These are phyloP conservation scores for Aspergillus oerlinghausenensis DNA, from an alignment of 2,329 filamentous ascomycete species.

Conservation along the genomic window DNA sequence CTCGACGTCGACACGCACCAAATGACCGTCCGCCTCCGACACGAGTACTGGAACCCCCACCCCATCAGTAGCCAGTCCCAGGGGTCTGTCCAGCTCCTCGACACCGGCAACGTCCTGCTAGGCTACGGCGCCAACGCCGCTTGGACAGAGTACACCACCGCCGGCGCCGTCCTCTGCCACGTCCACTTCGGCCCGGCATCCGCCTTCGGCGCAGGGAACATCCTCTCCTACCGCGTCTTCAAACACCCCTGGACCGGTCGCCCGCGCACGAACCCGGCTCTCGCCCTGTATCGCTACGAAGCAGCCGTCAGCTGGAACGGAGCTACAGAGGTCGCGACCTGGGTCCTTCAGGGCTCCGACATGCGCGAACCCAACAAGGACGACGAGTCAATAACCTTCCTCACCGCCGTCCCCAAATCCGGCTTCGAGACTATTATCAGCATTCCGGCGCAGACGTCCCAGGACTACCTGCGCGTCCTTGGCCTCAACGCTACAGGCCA, in stretches of 20 bases:
- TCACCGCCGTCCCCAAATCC: constrained; percentile 19
- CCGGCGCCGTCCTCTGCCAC: constrained; percentile 48
- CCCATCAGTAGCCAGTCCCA: constrained; percentile 40
- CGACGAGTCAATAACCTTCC: constrained; percentile 10
- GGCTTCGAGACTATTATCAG: constrained; percentile 27
- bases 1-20: constrained; percentile 37
- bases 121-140: constrained; percentile 49
- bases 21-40: constrained; percentile 42
- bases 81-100: constrained; percentile 42
- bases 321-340: constrained; percentile 31
- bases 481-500: constrained; percentile 19
- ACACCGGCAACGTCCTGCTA: constrained; percentile 43
- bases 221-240: constrained; percentile 51
- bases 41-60: constrained; percentile 37
- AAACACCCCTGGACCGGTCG: constrained; percentile 50
- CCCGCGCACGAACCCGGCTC: constrained; percentile 37
- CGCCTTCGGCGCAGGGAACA: constrained; percentile 30
- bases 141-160: constrained; percentile 49
- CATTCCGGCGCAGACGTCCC: constrained; percentile 13
- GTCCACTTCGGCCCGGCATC: constrained; percentile 41
- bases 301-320: constrained; percentile 34
- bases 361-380: neutral
- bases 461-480: constrained; percentile 17
- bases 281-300: constrained; percentile 15
- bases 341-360: constrained; percentile 22